Evolutionary conservation across 352 stramenopile species (phyloP).

Genomic region (Thalassiosira hispida): DNA sequence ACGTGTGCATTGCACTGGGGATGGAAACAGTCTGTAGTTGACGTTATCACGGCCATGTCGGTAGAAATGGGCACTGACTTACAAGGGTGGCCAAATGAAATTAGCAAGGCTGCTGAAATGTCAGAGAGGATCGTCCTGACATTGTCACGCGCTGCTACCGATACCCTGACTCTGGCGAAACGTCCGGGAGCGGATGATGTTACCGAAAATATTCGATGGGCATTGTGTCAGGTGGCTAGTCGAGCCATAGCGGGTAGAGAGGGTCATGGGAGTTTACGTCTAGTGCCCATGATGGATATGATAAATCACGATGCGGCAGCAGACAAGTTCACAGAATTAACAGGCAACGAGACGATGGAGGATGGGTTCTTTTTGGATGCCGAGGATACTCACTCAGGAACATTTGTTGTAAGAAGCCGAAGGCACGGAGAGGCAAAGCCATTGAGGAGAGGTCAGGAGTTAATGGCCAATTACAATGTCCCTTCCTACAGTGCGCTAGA

Average conservation of each 20-base stretch:
- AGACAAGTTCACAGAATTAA: slow-evolving; percentile 77
- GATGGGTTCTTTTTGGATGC: slow-evolving; percentile 70
- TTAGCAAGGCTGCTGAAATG: slow-evolving; percentile 70
- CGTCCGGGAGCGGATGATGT: slow-evolving; percentile 44
- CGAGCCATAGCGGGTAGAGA: slow-evolving; percentile 67
- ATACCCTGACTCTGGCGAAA: slow-evolving; percentile 28
- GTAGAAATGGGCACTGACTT: slow-evolving; percentile 75
- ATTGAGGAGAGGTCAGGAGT: slow-evolving; percentile 73
- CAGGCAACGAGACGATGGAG: slow-evolving; percentile 59
- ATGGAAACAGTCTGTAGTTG: slow-evolving; percentile 68
- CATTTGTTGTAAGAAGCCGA: slow-evolving; percentile 75
- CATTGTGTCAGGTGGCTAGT: slow-evolving; percentile 78
- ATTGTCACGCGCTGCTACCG: slow-evolving; percentile 14
- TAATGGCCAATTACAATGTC: slow-evolving; percentile 85
- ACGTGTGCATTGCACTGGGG: slow-evolving; percentile 69
- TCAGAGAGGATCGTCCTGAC: slow-evolving; percentile 57
- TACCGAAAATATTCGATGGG: slow-evolving; percentile 66
- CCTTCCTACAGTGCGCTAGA: slow-evolving; percentile 79
- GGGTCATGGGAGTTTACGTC: slow-evolving; percentile 59
- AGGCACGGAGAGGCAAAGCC: slow-evolving; percentile 70
- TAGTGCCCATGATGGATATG: slow-evolving; percentile 69
- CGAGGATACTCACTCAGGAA: slow-evolving; percentile 62
- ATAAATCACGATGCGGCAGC: slow-evolving; percentile 69
- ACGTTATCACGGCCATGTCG: slow-evolving; percentile 64
- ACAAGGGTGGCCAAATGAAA: slow-evolving; percentile 73